Conservation (phyloP, 371 early-diverging fungal species). For the Blakeslea trispora region DNA sequence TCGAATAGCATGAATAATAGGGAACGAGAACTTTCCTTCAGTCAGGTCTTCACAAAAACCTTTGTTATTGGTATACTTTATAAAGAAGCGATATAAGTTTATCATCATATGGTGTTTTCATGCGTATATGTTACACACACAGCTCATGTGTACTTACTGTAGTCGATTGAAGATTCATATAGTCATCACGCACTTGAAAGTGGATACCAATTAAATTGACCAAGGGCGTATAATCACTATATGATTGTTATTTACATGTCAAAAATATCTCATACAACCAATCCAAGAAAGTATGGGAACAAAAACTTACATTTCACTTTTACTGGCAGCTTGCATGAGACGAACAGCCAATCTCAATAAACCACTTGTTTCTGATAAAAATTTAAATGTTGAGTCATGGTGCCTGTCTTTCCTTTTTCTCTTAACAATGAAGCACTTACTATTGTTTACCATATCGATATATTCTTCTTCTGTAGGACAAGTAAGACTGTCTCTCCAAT, state of each 20-base stretch:
- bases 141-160: conserved; percentile 60
- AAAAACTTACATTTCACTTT: conserved; percentile 52
- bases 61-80: conserved; percentile 89
- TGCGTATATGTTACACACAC: no score
- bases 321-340: conserved; percentile 79
- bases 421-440: conserved; percentile 55
- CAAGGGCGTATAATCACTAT: conserved; percentile 72
- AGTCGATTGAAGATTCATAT: conserved; percentile 84
- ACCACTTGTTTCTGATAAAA: conserved; percentile 88
- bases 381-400: not conserved
- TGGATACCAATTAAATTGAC: conserved; percentile 89
- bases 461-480: conserved; percentile 91
- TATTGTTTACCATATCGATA: conserved; percentile 91
- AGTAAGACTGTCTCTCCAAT: conserved; percentile 83
- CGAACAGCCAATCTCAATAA: conserved; percentile 88
- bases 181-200: conserved; percentile 96
- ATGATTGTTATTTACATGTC: no score
- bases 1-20: conserved; percentile 85
- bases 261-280: no score
- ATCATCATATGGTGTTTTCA: no score
- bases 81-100: no score
- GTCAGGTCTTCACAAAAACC: conserved; percentile 97
- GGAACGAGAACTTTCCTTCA: conserved; percentile 97
- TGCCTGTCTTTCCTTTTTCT: no score
- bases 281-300: no score